Base-by-base conservation (phyloP, 768 basidiomycete species). In the Naganishia friedmannii region DNA sequence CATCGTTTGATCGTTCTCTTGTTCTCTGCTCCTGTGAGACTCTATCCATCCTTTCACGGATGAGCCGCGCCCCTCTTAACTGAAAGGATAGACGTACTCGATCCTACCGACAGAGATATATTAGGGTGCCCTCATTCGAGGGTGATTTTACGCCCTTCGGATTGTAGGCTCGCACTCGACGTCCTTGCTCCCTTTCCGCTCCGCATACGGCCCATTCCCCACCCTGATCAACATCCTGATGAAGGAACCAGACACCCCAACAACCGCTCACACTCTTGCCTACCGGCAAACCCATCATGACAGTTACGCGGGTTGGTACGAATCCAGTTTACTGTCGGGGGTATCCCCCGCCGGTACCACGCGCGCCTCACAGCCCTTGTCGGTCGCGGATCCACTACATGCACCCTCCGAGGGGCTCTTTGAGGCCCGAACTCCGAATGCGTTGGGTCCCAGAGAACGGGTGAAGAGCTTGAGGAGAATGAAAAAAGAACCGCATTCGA, bases 251-350 rank as follows among this genome's bases (percentile, higher is more conserved):
- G 17, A 63, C 37, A 42, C 60, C 60, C 60, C 60, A 26, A 15
- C 42, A 46, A 45, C 42, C 42, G 42, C 60, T 39, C 26, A 58
- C 42, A 45, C 42, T 28, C 39, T 42, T 26, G n/a, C 48, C 12
- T 26, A 51, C 23, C 19, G 48, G 48, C 39, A 45, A 63, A 28
- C 60, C 13, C 39, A 42, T 5, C 60, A 39, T 26, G 60, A 42
- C 39, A 45, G 23, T 42, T 63, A 45, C 21, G 60, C 60, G 7
- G 60, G 60, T 3, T 63, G 60, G 60, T 63, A 63, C 28, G 60
- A 63, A 28, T 37, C 60, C 60, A 45, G 39, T 23, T 4, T 63
- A 3, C 17, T 63, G 21, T 63, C 60, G 5, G 42, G 7, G 0
- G 9, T n/a, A 29, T 37, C 60, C 7, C 37, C n/a, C 39, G 8